Base-by-base conservation (phyloP, 495 filamentous ascomycete genomes). In the Diplogelasinospora grovesii region DNA sequence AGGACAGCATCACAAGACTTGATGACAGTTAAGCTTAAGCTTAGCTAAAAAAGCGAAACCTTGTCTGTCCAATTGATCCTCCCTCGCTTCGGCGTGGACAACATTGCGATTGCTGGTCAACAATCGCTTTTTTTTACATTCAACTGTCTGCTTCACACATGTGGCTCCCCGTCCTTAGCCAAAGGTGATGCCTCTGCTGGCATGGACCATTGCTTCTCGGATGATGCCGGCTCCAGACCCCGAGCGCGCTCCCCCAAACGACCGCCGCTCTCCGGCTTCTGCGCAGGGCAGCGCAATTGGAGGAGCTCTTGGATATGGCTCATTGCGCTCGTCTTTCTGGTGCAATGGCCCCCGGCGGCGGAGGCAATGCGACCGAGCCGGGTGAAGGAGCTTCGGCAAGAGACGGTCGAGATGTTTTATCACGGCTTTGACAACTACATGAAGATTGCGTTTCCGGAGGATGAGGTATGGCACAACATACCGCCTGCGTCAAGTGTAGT, bases 351-450 rank as follows among this genome's bases (percentile, higher is more conserved):
- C 18, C 38, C 22, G 3, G 15, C 14, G 22, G 64, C 59, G 28
- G 49, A 45, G 34, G 68, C 70, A 42, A 80, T 80, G 76, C 68
- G 63, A 19, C 59, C 64, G n/a, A 56, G 50, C 39, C 70, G 65
- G 45, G 61, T 78, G 32, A 58, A 61, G 35, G 60, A 68, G 28
- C 58, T 81, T 38, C 66, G 72, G 22, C 78, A 77, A 54, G 87
- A 95, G 60, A 88, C 90, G 27, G 80, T 89, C 39, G 77, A 82
- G 44, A 88, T 96, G 75, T 97, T 98, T 69, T 96, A 92, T 53
- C 93, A 98, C 65, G 92, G 92, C 40, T 98, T 82, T 68, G 82
- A 93, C 55, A 95, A 89, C 57, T 98, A 98, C 67, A 85, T 96
- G 74, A 69, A 77, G 33, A 74, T 90, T 55, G 93, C 93, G 36